Conservation (phyloP, 129 eudicot genomes). For the Flaveria linearis region DNA sequence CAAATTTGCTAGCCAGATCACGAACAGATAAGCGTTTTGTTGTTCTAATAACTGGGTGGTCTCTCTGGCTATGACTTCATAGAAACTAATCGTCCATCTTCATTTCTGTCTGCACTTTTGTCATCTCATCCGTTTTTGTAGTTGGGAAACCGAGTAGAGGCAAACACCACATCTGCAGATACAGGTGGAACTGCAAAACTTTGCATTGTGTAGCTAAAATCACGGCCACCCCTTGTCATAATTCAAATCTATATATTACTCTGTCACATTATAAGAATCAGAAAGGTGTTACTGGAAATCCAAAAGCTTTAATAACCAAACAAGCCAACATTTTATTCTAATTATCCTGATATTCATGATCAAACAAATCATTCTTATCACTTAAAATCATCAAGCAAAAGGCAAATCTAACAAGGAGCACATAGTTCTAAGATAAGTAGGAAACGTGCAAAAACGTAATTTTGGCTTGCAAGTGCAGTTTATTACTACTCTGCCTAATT, state of each 20-base stretch:
- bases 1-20: conserved; percentile 91
- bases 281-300: conserved; percentile 6
- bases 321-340: conserved; percentile 17
- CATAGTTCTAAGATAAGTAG: not conserved
- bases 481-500: not conserved
- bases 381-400: not conserved
- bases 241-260: conserved; percentile 25
- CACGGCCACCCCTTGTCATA: conserved; percentile 84
- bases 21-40: conserved; percentile 93
- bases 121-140: conserved; percentile 80
- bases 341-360: not conserved
- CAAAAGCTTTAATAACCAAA: conserved; percentile 21
- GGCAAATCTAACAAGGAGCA: no score
- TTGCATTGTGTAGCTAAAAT: conserved; percentile 73
- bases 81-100: conserved; percentile 47
- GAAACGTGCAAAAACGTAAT: not conserved
- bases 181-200: conserved; percentile 77
- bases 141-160: conserved; percentile 86
- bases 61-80: conserved; percentile 86
- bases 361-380: conserved; percentile 14
- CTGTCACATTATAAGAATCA: conserved; percentile 34
- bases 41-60: conserved; percentile 81
- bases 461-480: not conserved
- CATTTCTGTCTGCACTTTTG: conserved; percentile 63
- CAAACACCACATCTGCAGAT: conserved; percentile 84